A percentile compares a stretch with the other conserved stretches of the same genome.
These are phyloP conservation scores for Phytopythium cucurbitacearum DNA, from an alignment of 352 stramenopile species.

Conservation along the genomic window DNA sequence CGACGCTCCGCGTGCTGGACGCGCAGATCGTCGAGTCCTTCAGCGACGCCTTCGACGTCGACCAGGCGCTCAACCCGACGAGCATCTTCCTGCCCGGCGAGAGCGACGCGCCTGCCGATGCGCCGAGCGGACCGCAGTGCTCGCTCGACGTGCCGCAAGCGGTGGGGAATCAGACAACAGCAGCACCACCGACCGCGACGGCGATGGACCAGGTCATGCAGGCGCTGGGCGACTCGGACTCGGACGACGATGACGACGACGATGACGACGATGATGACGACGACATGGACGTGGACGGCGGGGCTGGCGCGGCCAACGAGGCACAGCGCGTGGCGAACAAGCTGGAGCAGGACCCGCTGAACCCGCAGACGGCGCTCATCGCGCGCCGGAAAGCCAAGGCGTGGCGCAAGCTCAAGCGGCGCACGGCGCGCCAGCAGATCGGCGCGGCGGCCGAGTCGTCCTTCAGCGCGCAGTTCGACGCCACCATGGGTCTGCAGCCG, in stretches of 20 bases:
- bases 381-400: conserved; percentile 66
- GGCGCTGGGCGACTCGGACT: conserved; percentile 46
- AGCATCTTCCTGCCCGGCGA: conserved; percentile 48
- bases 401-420: conserved; percentile 74
- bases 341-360: conserved; percentile 49
- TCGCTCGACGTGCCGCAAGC: conserved; percentile 13
- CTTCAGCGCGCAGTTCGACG: conserved; percentile 56
- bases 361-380: conserved; percentile 24
- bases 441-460: conserved; percentile 39
- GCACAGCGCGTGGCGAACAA: conserved; percentile 47
- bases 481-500: conserved; percentile 39
- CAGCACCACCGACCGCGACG: background rate
- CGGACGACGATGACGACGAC: conserved; percentile 46
- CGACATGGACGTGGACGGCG: conserved; percentile 44
- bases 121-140: conserved; percentile 32
- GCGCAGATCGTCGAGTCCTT: conserved; percentile 59
- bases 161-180: background rate
- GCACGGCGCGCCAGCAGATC: conserved; percentile 56
- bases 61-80: conserved; percentile 63
- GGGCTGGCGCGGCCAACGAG: conserved; percentile 18
- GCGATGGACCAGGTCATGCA: conserved; percentile 29
- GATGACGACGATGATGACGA: conserved; percentile 33
- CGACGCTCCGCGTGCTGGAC: conserved; percentile 62
- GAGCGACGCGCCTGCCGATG: conserved; percentile 18
- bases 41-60: conserved; percentile 63